A percentile compares a stretch with the other conserved stretches of the same genome.
Evolutionary conservation across 2,329 filamentous ascomycete genomes (phyloP).

Genomic region (Penicillium vulpinum): DNA sequence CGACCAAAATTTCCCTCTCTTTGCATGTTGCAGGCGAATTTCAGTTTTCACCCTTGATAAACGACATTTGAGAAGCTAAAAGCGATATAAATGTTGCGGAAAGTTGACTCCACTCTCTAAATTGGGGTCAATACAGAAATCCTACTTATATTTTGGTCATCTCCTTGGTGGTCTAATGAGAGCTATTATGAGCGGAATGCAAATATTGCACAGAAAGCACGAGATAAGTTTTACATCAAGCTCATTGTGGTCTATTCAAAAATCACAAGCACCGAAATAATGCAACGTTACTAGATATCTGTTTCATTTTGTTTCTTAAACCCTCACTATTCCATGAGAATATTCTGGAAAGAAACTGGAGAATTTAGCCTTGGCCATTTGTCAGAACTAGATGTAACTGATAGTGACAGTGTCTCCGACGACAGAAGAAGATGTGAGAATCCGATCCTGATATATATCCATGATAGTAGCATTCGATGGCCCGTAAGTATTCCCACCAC

Average conservation of each 20-base stretch:
- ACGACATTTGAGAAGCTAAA: background rate
- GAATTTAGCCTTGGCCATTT: background rate
- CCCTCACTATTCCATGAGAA: background rate
- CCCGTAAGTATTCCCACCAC: conserved; percentile 30
- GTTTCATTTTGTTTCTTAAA: background rate
- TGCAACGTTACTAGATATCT: background rate
- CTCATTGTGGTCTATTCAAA: background rate
- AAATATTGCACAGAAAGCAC: too few relatives aligned
- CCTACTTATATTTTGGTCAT: background rate
- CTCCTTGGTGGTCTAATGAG: background rate
- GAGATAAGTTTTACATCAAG: background rate
- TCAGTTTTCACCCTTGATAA: too few relatives aligned
- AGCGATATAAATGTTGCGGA: too few relatives aligned
- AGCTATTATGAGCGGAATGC: too few relatives aligned
- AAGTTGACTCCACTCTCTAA: too few relatives aligned
- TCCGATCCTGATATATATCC: conserved; percentile 47
- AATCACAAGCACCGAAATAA: background rate
- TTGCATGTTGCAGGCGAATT: background rate
- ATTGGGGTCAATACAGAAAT: background rate
- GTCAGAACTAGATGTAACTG: conserved; percentile 20
- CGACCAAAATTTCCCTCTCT: background rate
- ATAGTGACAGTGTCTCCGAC: conserved; percentile 24
- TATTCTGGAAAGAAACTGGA: background rate
- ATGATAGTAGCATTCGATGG: conserved; percentile 44
- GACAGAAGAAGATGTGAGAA: conserved; percentile 37